Conservation (phyloP, 2,329 filamentous ascomycete genomes). For the Colletotrichum somersetense region DNA sequence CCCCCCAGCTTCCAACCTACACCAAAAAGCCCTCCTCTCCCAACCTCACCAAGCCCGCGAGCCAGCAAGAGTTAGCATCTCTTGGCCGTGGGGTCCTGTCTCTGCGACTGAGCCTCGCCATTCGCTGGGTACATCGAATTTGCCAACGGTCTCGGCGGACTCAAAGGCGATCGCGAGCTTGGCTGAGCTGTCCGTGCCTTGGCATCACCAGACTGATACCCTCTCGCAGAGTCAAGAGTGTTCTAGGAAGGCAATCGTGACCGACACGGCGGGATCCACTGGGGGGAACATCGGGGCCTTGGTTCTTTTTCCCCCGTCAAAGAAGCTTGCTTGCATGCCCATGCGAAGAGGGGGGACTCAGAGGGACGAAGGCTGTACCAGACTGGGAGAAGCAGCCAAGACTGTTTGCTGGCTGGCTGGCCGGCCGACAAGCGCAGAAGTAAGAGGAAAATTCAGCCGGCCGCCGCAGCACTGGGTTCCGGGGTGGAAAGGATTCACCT, state of each 20-base stretch:
- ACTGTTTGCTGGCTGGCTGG: neutral
- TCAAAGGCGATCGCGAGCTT: conserved; percentile 36
- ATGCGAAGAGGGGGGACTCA: conserved; percentile 9
- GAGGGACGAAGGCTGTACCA: neutral
- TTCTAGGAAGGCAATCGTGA: conserved; percentile 21
- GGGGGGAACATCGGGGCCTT: neutral
- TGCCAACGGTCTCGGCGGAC: conserved; percentile 9
- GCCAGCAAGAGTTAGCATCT: conserved; percentile 34
- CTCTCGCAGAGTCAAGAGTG: conserved; percentile 15
- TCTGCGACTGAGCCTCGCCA: conserved; percentile 9
- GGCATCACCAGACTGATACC: conserved; percentile 35
- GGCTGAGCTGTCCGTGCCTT: conserved; percentile 34
- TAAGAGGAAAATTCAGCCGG: neutral
- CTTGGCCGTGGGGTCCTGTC: conserved; percentile 37
- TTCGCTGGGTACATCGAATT: conserved; percentile 6
- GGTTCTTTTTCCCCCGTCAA: conserved; percentile 1
- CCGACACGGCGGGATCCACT: conserved; percentile 27
- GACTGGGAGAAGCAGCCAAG: neutral
- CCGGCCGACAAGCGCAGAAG: conserved; percentile 3
- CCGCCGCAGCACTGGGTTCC: neutral
- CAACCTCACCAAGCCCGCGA: conserved; percentile 24
- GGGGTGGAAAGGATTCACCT: conserved; percentile 24
- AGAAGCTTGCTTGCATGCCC: conserved; percentile 21
- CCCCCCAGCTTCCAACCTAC: conserved; percentile 5
- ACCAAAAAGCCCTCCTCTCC: neutral